These are phyloP conservation scores for Pseudozyma thailandica DNA, from an alignment of 1,284 basidiomycete genomes.

Conservation along the genomic window DNA sequence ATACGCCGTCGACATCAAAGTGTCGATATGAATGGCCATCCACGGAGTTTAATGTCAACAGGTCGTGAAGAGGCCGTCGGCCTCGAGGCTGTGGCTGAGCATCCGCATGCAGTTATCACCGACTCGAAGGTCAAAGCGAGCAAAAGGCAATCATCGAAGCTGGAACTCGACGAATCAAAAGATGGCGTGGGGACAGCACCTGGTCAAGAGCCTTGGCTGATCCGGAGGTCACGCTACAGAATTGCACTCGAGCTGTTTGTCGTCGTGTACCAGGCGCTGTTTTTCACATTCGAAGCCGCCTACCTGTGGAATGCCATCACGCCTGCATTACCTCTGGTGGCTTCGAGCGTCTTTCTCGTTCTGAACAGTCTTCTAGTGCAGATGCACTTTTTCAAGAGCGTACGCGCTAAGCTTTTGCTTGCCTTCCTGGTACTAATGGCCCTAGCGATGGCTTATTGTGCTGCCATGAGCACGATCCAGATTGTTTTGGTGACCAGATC, in stretches of 20 bases:
- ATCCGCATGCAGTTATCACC: background rate
- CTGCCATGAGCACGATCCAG: slow-evolving; percentile 5
- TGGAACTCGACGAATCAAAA: too few relatives aligned
- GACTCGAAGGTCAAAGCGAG: background rate
- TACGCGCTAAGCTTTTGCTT: background rate
- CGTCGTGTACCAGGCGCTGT: slow-evolving; percentile 13
- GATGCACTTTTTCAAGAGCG: background rate
- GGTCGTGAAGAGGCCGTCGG: background rate
- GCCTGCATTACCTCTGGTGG: slow-evolving; percentile 16
- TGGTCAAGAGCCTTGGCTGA: background rate
- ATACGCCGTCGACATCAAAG: slow-evolving; percentile 16
- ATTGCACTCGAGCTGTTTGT: slow-evolving; percentile 1
- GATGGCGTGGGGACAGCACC: too few relatives aligned
- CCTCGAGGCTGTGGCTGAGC: slow-evolving; percentile 2
- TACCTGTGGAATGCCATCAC: slow-evolving; percentile 22
- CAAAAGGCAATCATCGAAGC: background rate
- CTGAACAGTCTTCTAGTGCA: slow-evolving; percentile 15
- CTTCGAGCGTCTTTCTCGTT: slow-evolving; percentile 11
- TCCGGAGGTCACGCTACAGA: background rate
- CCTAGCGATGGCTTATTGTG: slow-evolving; percentile 5
- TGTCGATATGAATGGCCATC: slow-evolving; percentile 8
- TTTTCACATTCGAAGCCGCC: slow-evolving; percentile 26
- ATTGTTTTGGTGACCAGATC: slow-evolving; percentile 6
- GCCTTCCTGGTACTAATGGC: background rate
- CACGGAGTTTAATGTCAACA: background rate